Conservation (phyloP, 2,329 filamentous ascomycete genomes). For the Zarea fungicola region DNA sequence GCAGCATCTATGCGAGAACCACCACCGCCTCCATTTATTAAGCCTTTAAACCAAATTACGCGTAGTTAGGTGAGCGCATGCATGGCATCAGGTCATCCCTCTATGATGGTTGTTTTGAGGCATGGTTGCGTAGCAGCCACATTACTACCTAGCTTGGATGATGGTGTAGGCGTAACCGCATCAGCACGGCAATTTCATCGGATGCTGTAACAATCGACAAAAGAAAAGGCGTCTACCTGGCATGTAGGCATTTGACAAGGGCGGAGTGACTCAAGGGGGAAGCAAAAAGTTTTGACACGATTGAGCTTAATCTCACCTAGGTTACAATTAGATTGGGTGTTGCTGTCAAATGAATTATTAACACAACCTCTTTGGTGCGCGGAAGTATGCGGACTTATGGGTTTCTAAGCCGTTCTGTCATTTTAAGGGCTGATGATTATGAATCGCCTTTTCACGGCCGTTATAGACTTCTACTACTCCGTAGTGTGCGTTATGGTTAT, state of each 20-base stretch:
- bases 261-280: not conserved
- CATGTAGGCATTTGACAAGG: too few species aligned
- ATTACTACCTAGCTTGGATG: not conserved
- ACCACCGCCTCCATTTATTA: too few species aligned
- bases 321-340: not conserved
- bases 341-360: not conserved
- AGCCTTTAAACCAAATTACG: too few species aligned
- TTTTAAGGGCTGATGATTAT: not conserved
- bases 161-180: not conserved
- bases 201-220: not conserved
- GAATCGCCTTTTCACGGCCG: too few species aligned
- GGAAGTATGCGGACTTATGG: conserved; percentile 5
- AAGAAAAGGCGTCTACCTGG: too few species aligned
- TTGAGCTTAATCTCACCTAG: not conserved
- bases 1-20: too few species aligned
- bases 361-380: not conserved
- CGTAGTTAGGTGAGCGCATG: not conserved
- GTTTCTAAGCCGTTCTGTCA: conserved; percentile 12
- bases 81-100: too few species aligned
- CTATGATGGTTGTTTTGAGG: not conserved
- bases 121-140: conserved; percentile 6
- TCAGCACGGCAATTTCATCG: not conserved
- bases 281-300: not conserved
- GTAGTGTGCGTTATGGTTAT: too few species aligned
- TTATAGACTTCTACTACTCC: too few species aligned